These are phyloP conservation scores for Mycothermus thermophilus DNA, from an alignment of 495 filamentous ascomycete species.

Conservation along the genomic window DNA sequence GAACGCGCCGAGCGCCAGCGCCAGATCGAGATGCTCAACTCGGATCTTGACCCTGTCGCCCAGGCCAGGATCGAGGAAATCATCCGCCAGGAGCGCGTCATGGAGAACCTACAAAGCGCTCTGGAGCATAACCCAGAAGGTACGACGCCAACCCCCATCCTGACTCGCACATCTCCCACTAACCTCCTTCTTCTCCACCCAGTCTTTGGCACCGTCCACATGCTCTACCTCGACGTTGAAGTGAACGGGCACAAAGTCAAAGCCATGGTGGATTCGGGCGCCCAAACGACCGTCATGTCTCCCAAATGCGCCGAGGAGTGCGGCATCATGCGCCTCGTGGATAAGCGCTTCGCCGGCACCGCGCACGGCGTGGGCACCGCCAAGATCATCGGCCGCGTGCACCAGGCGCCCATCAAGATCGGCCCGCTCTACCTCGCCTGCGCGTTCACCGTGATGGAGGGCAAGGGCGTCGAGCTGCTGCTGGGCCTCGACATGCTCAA, in stretches of 20 bases:
- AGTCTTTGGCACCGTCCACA: conserved; percentile 88
- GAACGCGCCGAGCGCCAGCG: conserved; percentile 59
- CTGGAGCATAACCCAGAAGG: conserved; percentile 96
- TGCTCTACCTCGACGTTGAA: conserved; percentile 93
- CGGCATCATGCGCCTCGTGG: conserved; percentile 94
- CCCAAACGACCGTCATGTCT: conserved; percentile 98
- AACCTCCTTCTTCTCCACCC: no score
- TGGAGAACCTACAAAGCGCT: conserved; percentile 87
- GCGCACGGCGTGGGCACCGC: conserved; percentile 90
- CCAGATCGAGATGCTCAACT: conserved; percentile 64
- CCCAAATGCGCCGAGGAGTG: conserved; percentile 79
- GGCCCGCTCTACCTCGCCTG: conserved; percentile 77
- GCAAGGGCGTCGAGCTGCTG: conserved; percentile 90
- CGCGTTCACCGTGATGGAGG: conserved; percentile 99
- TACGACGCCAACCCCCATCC: conserved; percentile 25
- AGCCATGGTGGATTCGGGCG: conserved; percentile 94
- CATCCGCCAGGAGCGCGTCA: conserved; percentile 83
- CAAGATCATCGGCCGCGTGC: conserved; percentile 85
- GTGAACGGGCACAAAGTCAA: conserved; percentile 87
- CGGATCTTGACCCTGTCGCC: conserved; percentile 81
- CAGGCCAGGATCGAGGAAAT: conserved; percentile 93
- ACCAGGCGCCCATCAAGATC: conserved; percentile 86
- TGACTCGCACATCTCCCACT: not conserved
- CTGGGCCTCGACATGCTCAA: conserved; percentile 94
- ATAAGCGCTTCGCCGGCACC: conserved; percentile 79